Evolutionary conservation across 176 grass and related monocot genomes (phyloP), one percentile per base, ranked within the genome.

Genomic region (Triticum dicoccoides): DNA sequence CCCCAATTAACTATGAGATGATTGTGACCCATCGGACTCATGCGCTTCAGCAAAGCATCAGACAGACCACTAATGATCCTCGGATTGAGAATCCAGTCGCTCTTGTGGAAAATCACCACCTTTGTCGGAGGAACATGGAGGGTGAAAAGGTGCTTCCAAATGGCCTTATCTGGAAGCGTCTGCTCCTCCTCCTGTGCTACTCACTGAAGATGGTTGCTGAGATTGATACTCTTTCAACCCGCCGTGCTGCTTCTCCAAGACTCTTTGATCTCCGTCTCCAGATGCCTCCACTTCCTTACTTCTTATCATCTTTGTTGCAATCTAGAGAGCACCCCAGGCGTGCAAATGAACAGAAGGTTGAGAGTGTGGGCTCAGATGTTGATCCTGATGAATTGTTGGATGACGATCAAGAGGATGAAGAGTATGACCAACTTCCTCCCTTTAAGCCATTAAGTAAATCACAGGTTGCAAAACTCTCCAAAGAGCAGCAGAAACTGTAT

Each of bases 81-180:
- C 80, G 64, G 44, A 61, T 85, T 61, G 87, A 87, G 82, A 98
- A 94, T 92, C 82, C 92, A 63, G 88, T 96, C 20, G 90, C 91
- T 80, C 85, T 92, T 84, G 96, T 98, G 84, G 96, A 98, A 90
- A 98, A 98, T 77, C 93, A 98, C 67, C 84, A 84, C 51, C 88
- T 88, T 21, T 98, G 96, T 89, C 82, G 2, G 82, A 96, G 88
- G 80, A 96, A 91, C 63, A 87, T 27, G 27, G 88, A 92, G 76
- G 96, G 91, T 65, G 87, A 98, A 88, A 90, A 77, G 90, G 78
- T 98, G 42, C 88, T 96, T 80, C 93, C 93, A 67, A 89, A 98
- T 94, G 96, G 91, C 64, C 82, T 94, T 90, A 79, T 75, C 75
- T 98, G 96, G 96, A 95, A 92, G 83, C 88, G 85, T 27, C 65